Base-by-base conservation (phyloP, 768 basidiomycete genomes). In the Kwoniella bestiolae region DNA sequence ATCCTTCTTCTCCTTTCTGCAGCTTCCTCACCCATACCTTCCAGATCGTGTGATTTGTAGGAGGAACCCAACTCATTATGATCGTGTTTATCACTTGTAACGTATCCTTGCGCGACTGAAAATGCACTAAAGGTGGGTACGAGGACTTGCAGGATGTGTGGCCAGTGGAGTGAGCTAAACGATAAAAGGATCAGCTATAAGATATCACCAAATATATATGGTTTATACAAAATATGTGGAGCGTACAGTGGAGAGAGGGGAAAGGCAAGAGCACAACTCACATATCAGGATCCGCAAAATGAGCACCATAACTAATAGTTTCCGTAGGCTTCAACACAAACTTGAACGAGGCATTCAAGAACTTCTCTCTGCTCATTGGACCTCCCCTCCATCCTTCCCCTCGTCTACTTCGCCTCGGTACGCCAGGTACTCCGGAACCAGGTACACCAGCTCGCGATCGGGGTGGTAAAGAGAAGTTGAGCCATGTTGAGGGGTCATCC, bases 261-360 rank as follows among this genome's bases (percentile, higher is more conserved):
- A 3, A 18, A 14, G 38, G 3, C 11, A 41, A 18, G 12, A 3
- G 21, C 12, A 44, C 16, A 57, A 38, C 91, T 76, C 81, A 91
- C 90, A 98, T 94, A 82, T 99, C 96, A 34, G 96, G 93, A 81
- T 97, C 94, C 45, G 92, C 93, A 78, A 97, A 94, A 81, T 96
- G 94, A 5, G 79, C 94, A 18, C 94, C 92, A 78, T 96, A 94
- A 70, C 88, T 86, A n/a, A 91, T 91, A 44, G 85, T 87, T 69
- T 74, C 73, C 14, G 70, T 77, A 2, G 95, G 95, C 74, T 92
- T 91, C 89, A 97, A 89, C 45, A 98, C 87, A 80, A 97, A 98
- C 64, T 93, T 86, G 82, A 94, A 96, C 79, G 94, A 92, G 8
- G 94, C 94, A 82, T 98, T 96, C 72, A 97, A 88, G 79, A 93